phyloP scores from a whole-genome alignment of 73 alveolate genomes.

The Tetrahymena malaccensis region DNA sequence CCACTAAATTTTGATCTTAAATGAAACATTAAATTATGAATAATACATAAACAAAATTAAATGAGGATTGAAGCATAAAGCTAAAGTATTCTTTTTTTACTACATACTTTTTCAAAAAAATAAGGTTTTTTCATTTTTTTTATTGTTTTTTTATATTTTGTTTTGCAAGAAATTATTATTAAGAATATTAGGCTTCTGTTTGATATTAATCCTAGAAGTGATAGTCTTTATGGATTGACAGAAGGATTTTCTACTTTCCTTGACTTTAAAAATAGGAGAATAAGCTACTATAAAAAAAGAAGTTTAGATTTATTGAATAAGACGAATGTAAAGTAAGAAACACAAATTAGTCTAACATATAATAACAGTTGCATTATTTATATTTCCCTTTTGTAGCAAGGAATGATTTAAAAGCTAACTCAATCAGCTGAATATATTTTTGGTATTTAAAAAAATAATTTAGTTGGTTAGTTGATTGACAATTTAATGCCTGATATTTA shows the following conservation, averaged over 20 bases:
- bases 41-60: too few relatives aligned
- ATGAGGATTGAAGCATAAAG: too few relatives aligned
- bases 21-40: too few relatives aligned
- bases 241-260: not conserved
- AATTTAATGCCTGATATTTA: not conserved
- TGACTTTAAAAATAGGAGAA: not conserved
- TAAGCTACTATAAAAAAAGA: not conserved
- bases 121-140: too few relatives aligned
- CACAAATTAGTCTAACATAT: not conserved
- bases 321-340: not conserved
- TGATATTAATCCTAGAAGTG: not conserved
- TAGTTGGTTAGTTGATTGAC: not conserved
- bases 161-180: not conserved
- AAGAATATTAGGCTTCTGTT: not conserved
- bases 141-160: not conserved
- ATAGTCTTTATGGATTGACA: not conserved
- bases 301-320: not conserved
- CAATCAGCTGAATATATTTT: not conserved
- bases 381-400: not conserved
- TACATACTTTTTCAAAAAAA: too few relatives aligned
- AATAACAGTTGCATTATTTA: not conserved
- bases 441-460: not conserved
- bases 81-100: too few relatives aligned
- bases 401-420: not conserved
- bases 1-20: too few relatives aligned